Evolutionary conservation across 2,329 filamentous ascomycete genomes (phyloP), one percentile per base, ranked within the genome.

Genomic region (Nemania sp.): DNA sequence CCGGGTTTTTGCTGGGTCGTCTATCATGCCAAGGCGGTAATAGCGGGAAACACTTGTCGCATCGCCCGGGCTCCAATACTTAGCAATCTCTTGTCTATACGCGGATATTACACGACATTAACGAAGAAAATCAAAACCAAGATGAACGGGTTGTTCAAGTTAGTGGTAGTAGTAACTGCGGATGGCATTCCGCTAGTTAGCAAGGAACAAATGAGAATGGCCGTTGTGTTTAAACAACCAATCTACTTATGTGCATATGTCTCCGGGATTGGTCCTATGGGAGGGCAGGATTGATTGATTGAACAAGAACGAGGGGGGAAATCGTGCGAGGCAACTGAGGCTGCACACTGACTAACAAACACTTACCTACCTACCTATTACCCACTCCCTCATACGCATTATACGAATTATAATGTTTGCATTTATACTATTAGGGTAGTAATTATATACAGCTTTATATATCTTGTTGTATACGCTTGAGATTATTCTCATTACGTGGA

Each of bases 121-220:
- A 44, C 31, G 37, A 45, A 42, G 34, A 44, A 36, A 34, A 36
- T 40, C 37, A 44, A 49, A 42, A 33, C 28, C 9, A 37, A 26
- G 47, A 30, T 19, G 28, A 17, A 33, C 34, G 12, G 22, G 8
- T 49, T 22, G 43, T 42, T 31, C 15, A 47, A 46, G n/a, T 34
- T 22, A 31, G 26, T 11, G 36, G 36, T 20, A 14, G 44, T n/a
- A n/a, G n/a, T n/a, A n/a, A n/a, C n/a, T n/a, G n/a, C 45, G 41
- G 37, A 30, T 12, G 15, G 40, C 30, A 44, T n/a, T 19, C 34
- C 12, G 30, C 49, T 34, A 20, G 26, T 41, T 37, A 37, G 34
- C 42, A 44, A 56, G 28, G 53, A 59, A 31, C 44, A 34, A 50
- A 59, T 50, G 52, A 53, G 45, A 49, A 43, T n/a, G n/a, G n/a